These are phyloP conservation scores for Nemania sp. DNA, from an alignment of 2,329 filamentous ascomycete species.

Conservation along the genomic window DNA sequence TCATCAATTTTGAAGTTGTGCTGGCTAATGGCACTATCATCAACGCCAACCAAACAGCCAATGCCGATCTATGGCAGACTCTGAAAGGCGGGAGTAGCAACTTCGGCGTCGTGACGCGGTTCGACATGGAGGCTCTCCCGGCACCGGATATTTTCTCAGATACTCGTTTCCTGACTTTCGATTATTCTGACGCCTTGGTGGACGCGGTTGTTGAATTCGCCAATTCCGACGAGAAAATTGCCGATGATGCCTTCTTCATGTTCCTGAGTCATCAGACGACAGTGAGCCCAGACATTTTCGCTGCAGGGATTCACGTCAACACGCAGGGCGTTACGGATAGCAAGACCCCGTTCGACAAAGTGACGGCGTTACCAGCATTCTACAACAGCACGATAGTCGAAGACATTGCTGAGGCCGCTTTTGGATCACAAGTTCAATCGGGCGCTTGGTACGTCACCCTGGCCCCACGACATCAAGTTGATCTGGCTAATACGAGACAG, in stretches of 20 bases:
- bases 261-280: conserved; percentile 25
- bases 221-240: conserved; percentile 28
- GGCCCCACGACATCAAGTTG: neutral
- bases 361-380: conserved; percentile 24
- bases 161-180: conserved; percentile 21
- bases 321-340: conserved; percentile 25
- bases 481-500: conserved; percentile 20
- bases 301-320: conserved; percentile 29
- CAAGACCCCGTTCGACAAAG: conserved; percentile 25
- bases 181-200: conserved; percentile 27
- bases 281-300: conserved; percentile 14
- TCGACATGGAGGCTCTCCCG: conserved; percentile 40
- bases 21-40: conserved; percentile 38
- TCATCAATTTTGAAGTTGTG: conserved; percentile 25
- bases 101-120: conserved; percentile 47
- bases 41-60: conserved; percentile 43
- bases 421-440: conserved; percentile 22
- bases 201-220: conserved; percentile 30
- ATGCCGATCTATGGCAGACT: conserved; percentile 50
- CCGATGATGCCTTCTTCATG: conserved; percentile 31
- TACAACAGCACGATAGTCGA: conserved; percentile 16
- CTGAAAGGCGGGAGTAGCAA: conserved; percentile 53
- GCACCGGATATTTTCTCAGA: conserved; percentile 30
- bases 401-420: conserved; percentile 30
- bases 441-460: conserved; percentile 23